Conservation (phyloP, 2,329 filamentous ascomycete genomes). For the Botrytis aclada region DNA sequence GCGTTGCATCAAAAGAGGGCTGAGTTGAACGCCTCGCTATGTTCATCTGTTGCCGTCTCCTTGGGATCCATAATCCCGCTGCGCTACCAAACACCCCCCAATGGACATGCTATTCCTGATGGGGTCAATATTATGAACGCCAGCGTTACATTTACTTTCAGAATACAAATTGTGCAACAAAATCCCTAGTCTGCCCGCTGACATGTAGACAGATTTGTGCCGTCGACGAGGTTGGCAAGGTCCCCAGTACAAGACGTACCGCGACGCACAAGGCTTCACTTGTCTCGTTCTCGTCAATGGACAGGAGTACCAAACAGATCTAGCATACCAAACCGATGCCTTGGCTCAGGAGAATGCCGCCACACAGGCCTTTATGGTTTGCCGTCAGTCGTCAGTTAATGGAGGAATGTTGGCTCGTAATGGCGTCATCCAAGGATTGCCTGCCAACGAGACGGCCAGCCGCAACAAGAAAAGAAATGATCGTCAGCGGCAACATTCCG, state of each 20-base stretch:
- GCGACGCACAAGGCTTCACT: conserved; percentile 70
- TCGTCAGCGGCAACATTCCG: conserved; percentile 35
- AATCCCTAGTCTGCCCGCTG: conserved; percentile 27
- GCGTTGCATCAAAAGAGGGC: conserved; percentile 17
- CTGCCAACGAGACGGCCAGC: conserved; percentile 42
- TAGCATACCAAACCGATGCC: conserved; percentile 75
- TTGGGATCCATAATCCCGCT: conserved; percentile 16
- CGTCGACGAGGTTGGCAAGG: conserved; percentile 91
- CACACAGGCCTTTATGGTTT: conserved; percentile 96
- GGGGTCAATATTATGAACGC: conserved; percentile 1
- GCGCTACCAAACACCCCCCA: conserved; percentile 1
- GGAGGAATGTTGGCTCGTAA: conserved; percentile 81
- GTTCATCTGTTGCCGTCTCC: conserved; percentile 1
- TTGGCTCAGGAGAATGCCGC: conserved; percentile 91
- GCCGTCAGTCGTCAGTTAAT: conserved; percentile 95
- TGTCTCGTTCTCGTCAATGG: conserved; percentile 95
- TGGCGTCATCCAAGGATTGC: conserved; percentile 64
- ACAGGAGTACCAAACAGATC: conserved; percentile 90
- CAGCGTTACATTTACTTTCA: conserved; percentile 9
- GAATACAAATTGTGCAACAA: conserved; percentile 22
- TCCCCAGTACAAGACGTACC: conserved; percentile 82
- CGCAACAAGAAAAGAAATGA: conserved; percentile 35
- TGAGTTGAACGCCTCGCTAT: conserved; percentile 17
- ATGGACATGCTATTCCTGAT: conserved; percentile 15
- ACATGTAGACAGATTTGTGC: conserved; percentile 70